Base-by-base conservation (phyloP, 202 grass and related monocot species). In the Carex sylvatica region DNA sequence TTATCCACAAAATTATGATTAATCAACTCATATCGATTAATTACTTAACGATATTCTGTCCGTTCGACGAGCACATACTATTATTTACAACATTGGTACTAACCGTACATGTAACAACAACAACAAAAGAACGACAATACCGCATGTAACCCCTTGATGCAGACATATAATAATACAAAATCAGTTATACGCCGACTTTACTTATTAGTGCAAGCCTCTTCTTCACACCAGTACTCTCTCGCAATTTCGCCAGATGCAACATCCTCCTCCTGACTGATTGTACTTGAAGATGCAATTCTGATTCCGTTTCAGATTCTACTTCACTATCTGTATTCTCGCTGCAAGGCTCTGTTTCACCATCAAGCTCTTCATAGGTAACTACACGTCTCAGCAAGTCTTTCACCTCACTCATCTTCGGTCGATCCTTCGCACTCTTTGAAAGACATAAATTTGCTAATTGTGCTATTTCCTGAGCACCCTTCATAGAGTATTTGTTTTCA, bases 361-460 rank as follows among this genome's bases (percentile, higher is more conserved):
- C 88, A 56, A 90, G n/a, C 22, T 90, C 85, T 24, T 44, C 28
- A 77, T 84, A 81, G 31, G 52, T 19, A 84, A 90, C 85, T 4
- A 60, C 88, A 61, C 60, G 83, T 71, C 69, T 79, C 56, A 92
- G 84, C 49, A 58, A 20, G 36, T 87, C 78, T 8, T 87, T 70
- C 15, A 89, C 90, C 70, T 92, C 90, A 14, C 58, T 70, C 87
- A 92, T 92, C 28, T 83, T 19, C 8, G 87, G 90, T 12, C 90
- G 81, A 77, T 92, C 82, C 68, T 58, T 87, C 9, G 70, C 86
- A 15, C 65, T 72, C 64, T 64, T 90, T 0, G 76, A 82, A 3
- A 90, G 83, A 78, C 87, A 92, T 6, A 60, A 62, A 59, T 69
- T 19, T 28, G 90, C 90, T 52, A 92, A 55, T 66, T 53, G 44